Base-by-base conservation (phyloP, 169 alveolate genomes). In the Eimeria brunetti region DNA sequence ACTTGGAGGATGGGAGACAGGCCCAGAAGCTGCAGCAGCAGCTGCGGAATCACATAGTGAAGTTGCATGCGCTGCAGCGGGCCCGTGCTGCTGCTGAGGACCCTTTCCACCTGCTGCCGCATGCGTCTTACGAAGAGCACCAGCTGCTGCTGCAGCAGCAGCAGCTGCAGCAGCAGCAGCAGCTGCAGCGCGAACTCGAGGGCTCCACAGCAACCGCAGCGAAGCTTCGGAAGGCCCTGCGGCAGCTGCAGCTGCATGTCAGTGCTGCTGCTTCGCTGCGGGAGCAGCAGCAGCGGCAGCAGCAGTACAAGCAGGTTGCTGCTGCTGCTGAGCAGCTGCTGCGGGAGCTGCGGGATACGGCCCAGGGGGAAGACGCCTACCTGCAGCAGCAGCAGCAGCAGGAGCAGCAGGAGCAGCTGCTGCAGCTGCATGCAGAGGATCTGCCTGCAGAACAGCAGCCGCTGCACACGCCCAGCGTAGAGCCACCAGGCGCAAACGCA, bases 91-190 rank as follows among this genome's bases (percentile, higher is more conserved):
- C 53, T 30, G 22, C n/a, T n/a, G n/a, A 20, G 30, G 76, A 49
- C 49, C 86, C 62, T 38, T 38, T 8, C 36, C 36, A 11, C 5
- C 94, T 30, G 88, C 84, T 12, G 64, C 62, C 84, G 9, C 51
- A 30, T 20, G 62, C 51, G 49, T 22, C 83, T 1, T 56, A 33
- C 11, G 84, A 58, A 5, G 69, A 62, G 51, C 53, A n/a, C n/a
- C n/a, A n/a, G n/a, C n/a, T n/a, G n/a, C n/a, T n/a, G n/a, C n/a
- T n/a, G n/a, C n/a, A 53, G 76, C 71, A 12, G 49, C 83, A 46
- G 86, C 94, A 88, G 84, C 94, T 18, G 69, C 84, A 36, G 78
- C 91, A 85, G 38, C 76, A 85, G 60, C 91, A 85, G 91, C 80
- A 85, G 89, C 89, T 49, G 89, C 89, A 80, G 69, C 62, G 14